Conservation (phyloP, 2,329 filamentous ascomycete genomes). For the Botrytis fabae region DNA sequence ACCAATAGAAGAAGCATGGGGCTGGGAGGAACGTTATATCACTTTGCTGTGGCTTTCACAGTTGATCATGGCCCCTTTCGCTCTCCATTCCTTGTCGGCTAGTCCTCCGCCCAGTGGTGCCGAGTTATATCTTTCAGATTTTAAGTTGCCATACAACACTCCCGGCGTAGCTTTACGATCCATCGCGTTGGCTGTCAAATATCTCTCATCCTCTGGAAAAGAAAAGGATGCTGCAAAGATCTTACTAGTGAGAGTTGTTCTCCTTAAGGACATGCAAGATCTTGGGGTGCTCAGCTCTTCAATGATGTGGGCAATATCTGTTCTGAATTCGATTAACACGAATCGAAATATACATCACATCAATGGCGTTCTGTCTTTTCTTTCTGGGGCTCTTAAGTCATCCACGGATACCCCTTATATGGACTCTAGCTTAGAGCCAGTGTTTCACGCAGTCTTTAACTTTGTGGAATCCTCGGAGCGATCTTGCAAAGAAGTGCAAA, state of each 20-base stretch:
- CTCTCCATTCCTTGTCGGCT: conserved; percentile 80
- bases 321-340: conserved; percentile 51
- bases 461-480: conserved; percentile 55
- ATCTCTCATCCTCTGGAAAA: conserved; percentile 75
- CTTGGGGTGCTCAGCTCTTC: conserved; percentile 68
- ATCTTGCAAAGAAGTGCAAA: conserved; percentile 56
- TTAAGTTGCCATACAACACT: conserved; percentile 59
- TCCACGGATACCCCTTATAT: conserved; percentile 75
- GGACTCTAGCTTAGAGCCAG: conserved; percentile 60
- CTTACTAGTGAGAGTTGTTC: conserved; percentile 77
- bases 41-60: conserved; percentile 86
- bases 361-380: conserved; percentile 76
- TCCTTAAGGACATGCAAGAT: conserved; percentile 84
- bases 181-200: conserved; percentile 68
- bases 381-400: conserved; percentile 69
- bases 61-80: conserved; percentile 82
- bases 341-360: conserved; percentile 66
- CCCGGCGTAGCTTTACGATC: conserved; percentile 71
- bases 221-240: conserved; percentile 86
- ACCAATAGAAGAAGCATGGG: conserved; percentile 46
- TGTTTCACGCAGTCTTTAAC: conserved; percentile 65
- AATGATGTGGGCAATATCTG: conserved; percentile 67
- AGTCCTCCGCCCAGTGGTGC: conserved; percentile 51
- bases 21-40: conserved; percentile 88
- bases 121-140: conserved; percentile 44